Evolutionary conservation across 1,284 basidiomycete species (phyloP).

Genomic region (Microbotryum scabiosae): DNA sequence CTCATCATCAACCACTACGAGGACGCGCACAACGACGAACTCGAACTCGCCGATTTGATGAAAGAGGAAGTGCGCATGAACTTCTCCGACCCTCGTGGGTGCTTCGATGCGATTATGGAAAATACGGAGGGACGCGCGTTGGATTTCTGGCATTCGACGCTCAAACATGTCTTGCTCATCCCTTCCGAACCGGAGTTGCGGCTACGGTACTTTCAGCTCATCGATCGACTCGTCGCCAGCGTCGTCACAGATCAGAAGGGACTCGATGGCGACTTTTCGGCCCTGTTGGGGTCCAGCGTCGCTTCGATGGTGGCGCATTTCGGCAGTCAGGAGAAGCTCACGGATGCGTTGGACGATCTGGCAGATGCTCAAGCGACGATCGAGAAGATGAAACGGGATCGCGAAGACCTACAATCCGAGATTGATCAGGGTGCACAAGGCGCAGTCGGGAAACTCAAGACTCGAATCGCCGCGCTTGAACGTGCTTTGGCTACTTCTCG

Average conservation of each 20-base stretch:
- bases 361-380: conserved; percentile 58
- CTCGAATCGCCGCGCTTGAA: conserved; percentile 62
- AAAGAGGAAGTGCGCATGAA: conserved; percentile 68
- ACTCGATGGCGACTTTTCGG: conserved; percentile 62
- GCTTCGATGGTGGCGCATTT: conserved; percentile 81
- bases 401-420: conserved; percentile 60
- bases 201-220: conserved; percentile 81
- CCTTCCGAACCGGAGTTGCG: conserved; percentile 75
- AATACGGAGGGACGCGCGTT: conserved; percentile 68
- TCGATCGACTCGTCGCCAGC: conserved; percentile 86
- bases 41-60: conserved; percentile 63
- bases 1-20: conserved; percentile 61
- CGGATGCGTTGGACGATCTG: conserved; percentile 69
- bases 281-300: conserved; percentile 80
- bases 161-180: conserved; percentile 88
- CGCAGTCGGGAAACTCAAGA: conserved; percentile 71
- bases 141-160: conserved; percentile 79
- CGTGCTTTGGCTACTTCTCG: conserved; percentile 71
- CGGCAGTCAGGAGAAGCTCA: conserved; percentile 79
- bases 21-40: conserved; percentile 68
- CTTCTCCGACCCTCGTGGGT: conserved; percentile 72
- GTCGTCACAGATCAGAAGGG: conserved; percentile 79
- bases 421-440: conserved; percentile 72
- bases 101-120: conserved; percentile 70
- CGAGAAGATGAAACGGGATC: conserved; percentile 51